Percentiles rank a stretch among this genome's conserved stretches.
These are phyloP conservation scores for Parathielavia hyrcaniae DNA, from an alignment of 495 filamentous ascomycete species.

Conservation along the genomic window DNA sequence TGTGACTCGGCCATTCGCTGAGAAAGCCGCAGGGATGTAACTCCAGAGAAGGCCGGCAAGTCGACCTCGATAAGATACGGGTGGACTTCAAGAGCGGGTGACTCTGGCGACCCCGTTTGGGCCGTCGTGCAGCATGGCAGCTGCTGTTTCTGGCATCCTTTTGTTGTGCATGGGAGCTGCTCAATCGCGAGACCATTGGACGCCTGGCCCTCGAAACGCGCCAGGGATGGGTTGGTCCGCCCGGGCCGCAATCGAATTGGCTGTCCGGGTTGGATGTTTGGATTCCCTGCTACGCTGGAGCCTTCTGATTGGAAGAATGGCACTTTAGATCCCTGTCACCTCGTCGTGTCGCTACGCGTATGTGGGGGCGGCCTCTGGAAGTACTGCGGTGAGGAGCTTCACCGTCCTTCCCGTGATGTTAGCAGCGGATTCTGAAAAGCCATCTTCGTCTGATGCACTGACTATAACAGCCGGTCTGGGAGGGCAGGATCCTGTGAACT, in stretches of 20 bases:
- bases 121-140: conserved; percentile 9
- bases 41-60: background rate
- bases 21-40: background rate
- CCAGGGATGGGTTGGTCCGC: conserved; percentile 21
- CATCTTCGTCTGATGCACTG: too few relatives aligned
- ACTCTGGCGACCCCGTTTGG: background rate
- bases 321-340: conserved; percentile 34
- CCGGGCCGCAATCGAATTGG: conserved; percentile 25
- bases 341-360: conserved; percentile 21
- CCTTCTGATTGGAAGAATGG: conserved; percentile 33
- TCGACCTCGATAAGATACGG: background rate
- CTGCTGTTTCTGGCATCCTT: conserved; percentile 8
- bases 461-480: too few relatives aligned
- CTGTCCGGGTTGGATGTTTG: conserved; percentile 17
- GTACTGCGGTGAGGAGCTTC: conserved; percentile 15
- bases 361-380: background rate
- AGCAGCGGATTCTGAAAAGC: conserved; percentile 1
- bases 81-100: background rate
- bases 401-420: conserved; percentile 4
- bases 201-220: conserved; percentile 23
- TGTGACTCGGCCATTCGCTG: conserved; percentile 10
- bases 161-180: conserved; percentile 19
- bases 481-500: too few relatives aligned
- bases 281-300: conserved; percentile 24
- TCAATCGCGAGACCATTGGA: conserved; percentile 22